These are phyloP conservation scores for Alliaria petiolata DNA, from an alignment of 345 rosid species.

Conservation along the genomic window DNA sequence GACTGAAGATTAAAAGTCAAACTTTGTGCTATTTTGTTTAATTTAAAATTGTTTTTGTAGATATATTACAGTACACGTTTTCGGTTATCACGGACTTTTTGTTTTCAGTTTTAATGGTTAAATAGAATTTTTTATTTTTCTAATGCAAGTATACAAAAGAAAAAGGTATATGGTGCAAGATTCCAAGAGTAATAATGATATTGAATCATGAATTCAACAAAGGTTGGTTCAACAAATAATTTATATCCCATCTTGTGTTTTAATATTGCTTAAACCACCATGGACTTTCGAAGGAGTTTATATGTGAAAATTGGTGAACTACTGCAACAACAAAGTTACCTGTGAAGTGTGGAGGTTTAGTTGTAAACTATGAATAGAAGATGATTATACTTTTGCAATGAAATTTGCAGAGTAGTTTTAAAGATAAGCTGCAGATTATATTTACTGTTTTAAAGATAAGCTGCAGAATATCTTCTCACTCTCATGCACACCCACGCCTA, in stretches of 20 bases:
- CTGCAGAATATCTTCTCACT: no score
- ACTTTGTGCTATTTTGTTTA: not conserved
- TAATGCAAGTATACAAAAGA: not conserved
- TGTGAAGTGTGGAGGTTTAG: no score
- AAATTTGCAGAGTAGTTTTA: no score
- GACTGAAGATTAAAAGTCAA: not conserved
- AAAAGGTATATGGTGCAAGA: not conserved
- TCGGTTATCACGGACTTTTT: not conserved
- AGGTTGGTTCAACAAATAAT: not conserved
- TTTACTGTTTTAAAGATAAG: no score
- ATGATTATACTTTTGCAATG: no score
- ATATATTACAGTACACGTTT: not conserved
- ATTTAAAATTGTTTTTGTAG: not conserved
- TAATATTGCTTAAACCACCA: not conserved
- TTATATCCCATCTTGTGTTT: not conserved
- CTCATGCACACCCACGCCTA: no score
- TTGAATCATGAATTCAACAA: not conserved
- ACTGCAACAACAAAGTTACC: not conserved
- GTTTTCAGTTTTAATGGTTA: not conserved
- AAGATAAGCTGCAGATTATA: no score
- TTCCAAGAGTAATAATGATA: not conserved
- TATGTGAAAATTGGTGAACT: not conserved
- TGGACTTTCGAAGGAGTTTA: not conserved
- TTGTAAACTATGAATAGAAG: no score
- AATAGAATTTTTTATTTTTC: not conserved